A percentile compares a stretch with the other conserved stretches of the same genome.
Evolutionary conservation across 116 monocot genomes (phyloP).

Genomic region (Phalaenopsis hybrid): DNA sequence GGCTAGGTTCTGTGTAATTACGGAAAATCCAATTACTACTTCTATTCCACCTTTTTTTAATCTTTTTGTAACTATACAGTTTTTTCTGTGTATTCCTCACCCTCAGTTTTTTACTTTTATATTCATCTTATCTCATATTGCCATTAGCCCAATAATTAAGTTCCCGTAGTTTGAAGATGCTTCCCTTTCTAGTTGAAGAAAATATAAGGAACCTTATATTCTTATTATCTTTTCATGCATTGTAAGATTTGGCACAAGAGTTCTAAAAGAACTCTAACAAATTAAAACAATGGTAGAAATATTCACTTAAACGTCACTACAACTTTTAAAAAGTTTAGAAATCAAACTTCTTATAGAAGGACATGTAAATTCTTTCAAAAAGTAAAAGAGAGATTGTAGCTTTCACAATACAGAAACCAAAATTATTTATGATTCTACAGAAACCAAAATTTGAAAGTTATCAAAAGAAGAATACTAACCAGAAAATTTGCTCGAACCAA

Average conservation of each 20-base stretch:
- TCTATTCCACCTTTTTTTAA: neutral
- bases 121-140: neutral
- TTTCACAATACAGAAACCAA: neutral
- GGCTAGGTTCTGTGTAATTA: neutral
- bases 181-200: too few relatives aligned
- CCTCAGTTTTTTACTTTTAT: neutral
- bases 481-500: neutral
- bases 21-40: neutral
- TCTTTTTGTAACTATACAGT: neutral
- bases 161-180: too few relatives aligned
- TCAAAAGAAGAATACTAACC: neutral
- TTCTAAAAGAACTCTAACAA: neutral
- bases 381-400: neutral
- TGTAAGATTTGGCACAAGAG: neutral
- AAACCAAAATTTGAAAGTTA: neutral
- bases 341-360: neutral
- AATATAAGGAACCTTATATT: neutral
- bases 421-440: neutral
- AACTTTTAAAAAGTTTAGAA: neutral
- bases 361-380: neutral
- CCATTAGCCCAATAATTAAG: neutral
- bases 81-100: neutral
- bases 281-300: neutral
- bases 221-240: neutral
- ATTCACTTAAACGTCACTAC: neutral